Conservation (phyloP, 805 yeast species). For the Schwanniomyces pseudopolymorphus region DNA sequence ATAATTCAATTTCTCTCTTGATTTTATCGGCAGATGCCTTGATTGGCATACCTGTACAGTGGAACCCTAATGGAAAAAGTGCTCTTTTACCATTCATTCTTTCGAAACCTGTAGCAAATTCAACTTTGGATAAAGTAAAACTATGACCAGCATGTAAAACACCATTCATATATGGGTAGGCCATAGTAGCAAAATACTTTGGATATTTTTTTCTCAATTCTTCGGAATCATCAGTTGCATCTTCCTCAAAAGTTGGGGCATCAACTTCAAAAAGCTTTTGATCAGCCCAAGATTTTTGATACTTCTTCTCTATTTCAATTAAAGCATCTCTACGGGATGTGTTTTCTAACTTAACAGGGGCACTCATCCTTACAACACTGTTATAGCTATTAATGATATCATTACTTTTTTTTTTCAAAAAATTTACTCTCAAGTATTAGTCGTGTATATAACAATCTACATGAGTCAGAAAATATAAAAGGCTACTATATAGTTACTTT, state of each 20-base stretch:
- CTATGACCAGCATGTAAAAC: slow-evolving; percentile 96
- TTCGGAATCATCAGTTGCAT: slow-evolving; percentile 47
- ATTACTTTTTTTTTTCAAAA: background rate
- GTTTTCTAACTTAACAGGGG: slow-evolving; percentile 47
- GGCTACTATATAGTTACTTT: no score
- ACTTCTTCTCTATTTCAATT: slow-evolving; percentile 83
- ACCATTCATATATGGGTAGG: slow-evolving; percentile 99
- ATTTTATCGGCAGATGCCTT: slow-evolving; percentile 94
- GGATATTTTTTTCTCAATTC: slow-evolving; percentile 79
- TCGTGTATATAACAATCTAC: background rate
- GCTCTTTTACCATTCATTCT: slow-evolving; percentile 93
- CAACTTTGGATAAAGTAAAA: slow-evolving; percentile 91
- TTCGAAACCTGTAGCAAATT: slow-evolving; percentile 89
- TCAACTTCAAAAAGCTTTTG: slow-evolving; percentile 83
- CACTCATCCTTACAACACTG: slow-evolving; percentile 35
- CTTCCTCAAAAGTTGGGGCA: slow-evolving; percentile 78
- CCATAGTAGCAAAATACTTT: slow-evolving; percentile 90
- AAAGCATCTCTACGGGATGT: slow-evolving; percentile 95
- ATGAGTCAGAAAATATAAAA: background rate
- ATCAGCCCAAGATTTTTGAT: slow-evolving; percentile 84
- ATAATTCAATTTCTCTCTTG: slow-evolving; percentile 85
- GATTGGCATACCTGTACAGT: slow-evolving; percentile 99
- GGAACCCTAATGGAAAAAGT: slow-evolving; percentile 94
- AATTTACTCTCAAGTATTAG: background rate
- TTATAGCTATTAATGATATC: background rate